Evolutionary conservation across 805 yeast species (phyloP), one percentile per base, ranked within the genome.

Genomic region (Candida caryicola): DNA sequence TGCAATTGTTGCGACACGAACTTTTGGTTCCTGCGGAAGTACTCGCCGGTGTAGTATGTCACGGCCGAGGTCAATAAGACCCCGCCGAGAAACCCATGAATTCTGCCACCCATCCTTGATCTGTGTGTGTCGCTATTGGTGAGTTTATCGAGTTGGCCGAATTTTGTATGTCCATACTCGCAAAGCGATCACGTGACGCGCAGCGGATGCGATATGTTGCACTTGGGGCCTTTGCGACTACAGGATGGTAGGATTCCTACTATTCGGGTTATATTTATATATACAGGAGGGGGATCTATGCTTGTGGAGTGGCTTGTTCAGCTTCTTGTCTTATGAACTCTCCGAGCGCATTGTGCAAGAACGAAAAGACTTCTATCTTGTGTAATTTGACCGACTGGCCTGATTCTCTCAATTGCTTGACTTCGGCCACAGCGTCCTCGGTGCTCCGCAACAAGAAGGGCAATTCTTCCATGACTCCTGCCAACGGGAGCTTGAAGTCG

Each of bases 41-140:
- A 75, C 39, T 66, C 68, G 2, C 78, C 77, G 2, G 88, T 79
- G 45, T 77, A 69, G 57, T 82, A 82, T 2, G 83, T 76, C 8
- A 78, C 55, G 1, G 84, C 71, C 3, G 87, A 75, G 1, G 86
- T 75, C 35, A 80, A 59, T n/a, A 81, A 64, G 2, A 79, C 79
- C 8, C 82, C 82, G 42, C 69, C 66, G 18, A 68, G 52, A 37
- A 73, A 67, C 12, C 75, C 74, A 39, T 62, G 66, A 27, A 69
- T 62, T 55, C 73, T 60, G 33, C 72, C 71, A 36, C 68, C 69
- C 70, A 66, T 66, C 13, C 2, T 49, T 26, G n/a, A 21, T 21
- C 14, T 7, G 12, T 27, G n/a, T 27, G 6, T 27, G 29, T 27
- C 14, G 17, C 10, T 10, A 23, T 33, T 33, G 17, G 8, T 29